phyloP scores from a whole-genome alignment of 768 basidiomycete genomes.

The Obba rivulosa region DNA sequence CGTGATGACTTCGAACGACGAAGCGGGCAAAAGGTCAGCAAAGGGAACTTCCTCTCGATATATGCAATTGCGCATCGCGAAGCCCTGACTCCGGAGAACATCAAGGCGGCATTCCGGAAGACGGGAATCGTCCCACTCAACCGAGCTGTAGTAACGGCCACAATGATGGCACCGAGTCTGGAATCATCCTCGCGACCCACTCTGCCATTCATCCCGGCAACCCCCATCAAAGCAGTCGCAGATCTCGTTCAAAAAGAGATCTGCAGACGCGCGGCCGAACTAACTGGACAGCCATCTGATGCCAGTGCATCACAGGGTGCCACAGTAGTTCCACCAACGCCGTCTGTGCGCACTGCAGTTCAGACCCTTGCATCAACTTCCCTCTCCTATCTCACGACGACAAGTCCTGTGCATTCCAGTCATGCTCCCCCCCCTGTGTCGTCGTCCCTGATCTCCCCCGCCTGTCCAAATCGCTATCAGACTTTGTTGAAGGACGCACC shows the following conservation, averaged over 20 bases:
- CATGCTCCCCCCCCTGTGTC: background rate
- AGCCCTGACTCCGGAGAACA: constrained; percentile 25
- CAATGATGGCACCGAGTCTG: constrained; percentile 32
- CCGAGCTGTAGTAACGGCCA: constrained; percentile 24
- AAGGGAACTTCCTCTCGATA: constrained; percentile 33
- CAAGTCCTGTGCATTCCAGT: background rate
- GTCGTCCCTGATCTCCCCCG: background rate
- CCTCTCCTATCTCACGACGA: background rate
- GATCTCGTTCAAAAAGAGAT: constrained; percentile 9
- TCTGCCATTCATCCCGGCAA: constrained; percentile 23
- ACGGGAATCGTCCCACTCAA: constrained; percentile 37
- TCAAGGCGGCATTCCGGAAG: constrained; percentile 31
- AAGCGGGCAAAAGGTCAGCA: constrained; percentile 19
- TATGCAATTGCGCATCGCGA: constrained; percentile 28
- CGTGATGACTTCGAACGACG: background rate
- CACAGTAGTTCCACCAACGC: background rate
- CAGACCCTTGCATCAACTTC: background rate
- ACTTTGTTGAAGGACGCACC: constrained; percentile 1
- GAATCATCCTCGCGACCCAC: constrained; percentile 13
- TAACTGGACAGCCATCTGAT: background rate
- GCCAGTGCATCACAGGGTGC: background rate
- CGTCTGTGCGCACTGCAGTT: background rate
- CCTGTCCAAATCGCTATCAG: background rate
- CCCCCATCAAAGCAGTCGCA: constrained; percentile 19
- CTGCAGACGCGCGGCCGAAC: background rate